Evolutionary conservation across 2,329 filamentous ascomycete genomes (phyloP).

Genomic region (Pseudofabraea citricarpa): DNA sequence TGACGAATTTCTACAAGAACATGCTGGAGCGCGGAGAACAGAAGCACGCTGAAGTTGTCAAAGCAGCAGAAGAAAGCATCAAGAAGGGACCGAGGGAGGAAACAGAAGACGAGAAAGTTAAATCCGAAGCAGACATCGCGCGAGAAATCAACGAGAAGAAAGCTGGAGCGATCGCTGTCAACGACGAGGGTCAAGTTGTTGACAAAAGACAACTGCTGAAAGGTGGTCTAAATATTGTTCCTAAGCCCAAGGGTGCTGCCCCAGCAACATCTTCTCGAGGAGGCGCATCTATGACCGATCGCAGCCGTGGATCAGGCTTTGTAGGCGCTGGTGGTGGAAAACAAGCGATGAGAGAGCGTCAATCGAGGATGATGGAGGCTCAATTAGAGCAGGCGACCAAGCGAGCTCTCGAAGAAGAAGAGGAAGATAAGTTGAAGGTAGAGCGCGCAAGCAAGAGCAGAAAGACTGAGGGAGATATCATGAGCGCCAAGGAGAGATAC

Average conservation of each 20-base stretch:
- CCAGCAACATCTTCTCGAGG: conserved; percentile 10
- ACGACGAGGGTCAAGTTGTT: conserved; percentile 78
- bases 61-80: conserved; percentile 55
- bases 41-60: conserved; percentile 64
- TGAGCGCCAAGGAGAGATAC: conserved; percentile 74
- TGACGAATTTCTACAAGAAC: conserved; percentile 74
- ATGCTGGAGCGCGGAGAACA: conserved; percentile 67
- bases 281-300: conserved; percentile 15
- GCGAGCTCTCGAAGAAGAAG: conserved; percentile 64
- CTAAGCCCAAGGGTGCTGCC: conserved; percentile 50
- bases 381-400: conserved; percentile 72
- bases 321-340: conserved; percentile 46
- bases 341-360: conserved; percentile 67
- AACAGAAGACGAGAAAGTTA: conserved; percentile 37
- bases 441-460: conserved; percentile 68
- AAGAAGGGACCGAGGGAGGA: conserved; percentile 37
- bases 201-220: conserved; percentile 77
- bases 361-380: conserved; percentile 73
- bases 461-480: conserved; percentile 74
- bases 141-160: conserved; percentile 59
- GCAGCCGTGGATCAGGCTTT: conserved; percentile 28
- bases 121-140: conserved; percentile 59
- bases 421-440: conserved; percentile 55
- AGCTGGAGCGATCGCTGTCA: conserved; percentile 59
- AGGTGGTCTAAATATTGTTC: conserved; percentile 69